Evolutionary conservation across 2,329 filamentous ascomycete genomes (phyloP), one percentile per base, ranked within the genome.

Genomic region (Allantophomopsis cytisporea): DNA sequence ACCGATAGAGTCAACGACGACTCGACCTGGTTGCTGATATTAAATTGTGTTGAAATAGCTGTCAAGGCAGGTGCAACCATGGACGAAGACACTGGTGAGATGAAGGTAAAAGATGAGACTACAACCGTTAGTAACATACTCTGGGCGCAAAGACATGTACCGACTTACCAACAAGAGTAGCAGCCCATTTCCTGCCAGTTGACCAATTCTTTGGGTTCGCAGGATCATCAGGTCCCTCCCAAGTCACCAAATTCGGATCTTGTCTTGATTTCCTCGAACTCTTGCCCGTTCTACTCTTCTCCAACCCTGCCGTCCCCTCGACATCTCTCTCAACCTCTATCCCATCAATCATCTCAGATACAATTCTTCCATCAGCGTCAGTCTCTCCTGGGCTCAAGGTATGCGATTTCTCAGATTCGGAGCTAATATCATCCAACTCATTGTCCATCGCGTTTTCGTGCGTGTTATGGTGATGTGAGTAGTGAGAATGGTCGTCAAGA

Each of bases 31-130:
- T 47, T 60, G 1, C 57, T 54, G 33, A 79, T 71, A 40, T 66
- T 44, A 30, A 80, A 62, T 20, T 79, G 72, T 2, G 50, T 47
- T n/a, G 65, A 62, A 36, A 81, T 72, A 2, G 61, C 53, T 8
- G 54, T 52, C 31, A 81, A 54, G 5, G 60, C 63, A 1, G 69
- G 69, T 0, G 70, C 69, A 11, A 73, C 63, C 60, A 74, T 71
- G 1, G 66, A 68, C 3, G 65, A 68, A 0, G 68, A 63, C 45
- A 71, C 60, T 42, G 70, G 68, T 8, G 64, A 63, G 35, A 66
- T 68, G 46, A 72, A 69, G 7, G 65, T 66, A 0, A 64, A 66
- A 2, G 61, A 61, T 0, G 67, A 69, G 1, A 70, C 50, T 51
- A 21, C 12, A 23, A 7, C 38, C 23, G 37, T 41, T 21, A 45